phyloP scores from a whole-genome alignment of 2,329 filamentous ascomycete genomes.

The Aspergillus caelatus region DNA sequence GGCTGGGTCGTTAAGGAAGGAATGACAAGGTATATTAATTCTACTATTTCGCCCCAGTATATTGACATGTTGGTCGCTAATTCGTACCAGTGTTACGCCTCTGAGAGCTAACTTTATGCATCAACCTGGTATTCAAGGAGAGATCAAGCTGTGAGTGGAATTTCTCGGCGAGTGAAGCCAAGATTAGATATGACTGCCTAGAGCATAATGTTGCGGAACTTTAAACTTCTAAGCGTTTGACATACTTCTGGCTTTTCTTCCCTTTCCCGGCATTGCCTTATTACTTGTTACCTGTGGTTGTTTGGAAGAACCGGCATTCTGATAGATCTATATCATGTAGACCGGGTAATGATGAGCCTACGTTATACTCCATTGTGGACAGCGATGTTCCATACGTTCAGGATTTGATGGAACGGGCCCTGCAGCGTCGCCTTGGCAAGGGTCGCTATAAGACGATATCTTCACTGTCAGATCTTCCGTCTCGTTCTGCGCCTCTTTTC shows the following conservation, averaged over 20 bases:
- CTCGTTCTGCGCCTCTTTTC: conserved; percentile 57
- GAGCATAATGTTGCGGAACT: conserved; percentile 27
- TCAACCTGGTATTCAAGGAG: conserved; percentile 64
- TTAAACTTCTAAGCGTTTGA: conserved; percentile 29
- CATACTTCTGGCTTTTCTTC: conserved; percentile 23
- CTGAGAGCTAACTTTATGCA: conserved; percentile 93
- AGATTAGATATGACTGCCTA: conserved; percentile 26
- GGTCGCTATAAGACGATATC: conserved; percentile 60
- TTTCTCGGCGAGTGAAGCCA: conserved; percentile 22
- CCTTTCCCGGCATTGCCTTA: conserved; percentile 10
- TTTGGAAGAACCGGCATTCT: conserved; percentile 27
- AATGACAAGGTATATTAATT: conserved; percentile 68
- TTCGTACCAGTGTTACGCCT: conserved; percentile 72
- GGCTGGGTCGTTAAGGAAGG: conserved; percentile 91
- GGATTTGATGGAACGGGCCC: conserved; percentile 75
- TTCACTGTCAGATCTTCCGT: conserved; percentile 51
- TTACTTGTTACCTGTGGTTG: conserved; percentile 16
- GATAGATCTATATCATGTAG: conserved; percentile 39
- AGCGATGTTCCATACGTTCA: conserved; percentile 92
- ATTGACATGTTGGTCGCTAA: conserved; percentile 10
- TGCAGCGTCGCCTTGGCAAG: conserved; percentile 63
- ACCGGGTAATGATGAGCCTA: conserved; percentile 37
- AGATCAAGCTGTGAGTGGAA: conserved; percentile 80
- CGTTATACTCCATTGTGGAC: conserved; percentile 72
- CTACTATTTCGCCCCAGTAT: not conserved